Conservation (phyloP, 768 basidiomycete species). For the Tulasnella sp. region DNA sequence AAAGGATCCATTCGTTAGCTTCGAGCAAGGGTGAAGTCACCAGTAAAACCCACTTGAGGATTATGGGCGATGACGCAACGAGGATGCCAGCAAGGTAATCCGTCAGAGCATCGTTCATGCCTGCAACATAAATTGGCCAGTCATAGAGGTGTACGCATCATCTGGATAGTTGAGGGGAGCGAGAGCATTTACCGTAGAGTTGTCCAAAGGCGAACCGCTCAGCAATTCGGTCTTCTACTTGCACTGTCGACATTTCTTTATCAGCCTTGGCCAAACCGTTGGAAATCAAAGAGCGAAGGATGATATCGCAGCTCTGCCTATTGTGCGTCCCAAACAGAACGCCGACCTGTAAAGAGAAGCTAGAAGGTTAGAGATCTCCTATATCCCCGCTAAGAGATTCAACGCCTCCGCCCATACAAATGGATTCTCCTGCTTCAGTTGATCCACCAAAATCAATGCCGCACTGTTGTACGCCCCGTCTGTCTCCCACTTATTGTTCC, state of each 20-base stretch:
- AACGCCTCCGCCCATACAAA: slow-evolving; percentile 31
- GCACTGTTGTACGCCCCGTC: slow-evolving; percentile 54
- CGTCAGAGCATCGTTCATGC: slow-evolving; percentile 79
- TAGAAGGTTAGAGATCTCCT: slow-evolving; percentile 23
- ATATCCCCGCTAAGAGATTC: slow-evolving; percentile 45
- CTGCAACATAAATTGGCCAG: slow-evolving; percentile 29
- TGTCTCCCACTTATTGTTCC: slow-evolving; percentile 55
- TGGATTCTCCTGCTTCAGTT: background rate
- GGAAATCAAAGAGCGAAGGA: slow-evolving; percentile 48
- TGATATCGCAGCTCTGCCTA: slow-evolving; percentile 48
- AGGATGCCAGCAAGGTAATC: slow-evolving; percentile 52
- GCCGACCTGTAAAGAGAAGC: slow-evolving; percentile 31
- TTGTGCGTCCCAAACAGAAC: slow-evolving; percentile 87
- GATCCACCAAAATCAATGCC: slow-evolving; percentile 1
- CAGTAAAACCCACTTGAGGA: slow-evolving; percentile 49
- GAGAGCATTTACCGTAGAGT: slow-evolving; percentile 52
- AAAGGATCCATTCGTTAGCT: background rate
- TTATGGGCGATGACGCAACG: slow-evolving; percentile 45
- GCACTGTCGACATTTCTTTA: slow-evolving; percentile 21
- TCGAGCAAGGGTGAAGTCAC: background rate
- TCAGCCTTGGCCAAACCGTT: slow-evolving; percentile 40
- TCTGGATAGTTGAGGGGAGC: background rate
- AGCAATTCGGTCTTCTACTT: slow-evolving; percentile 42
- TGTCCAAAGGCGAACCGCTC: slow-evolving; percentile 69
- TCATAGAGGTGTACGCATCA: background rate